Base-by-base conservation (phyloP, 75 land plant species). In the Pinus tabuliformis region DNA sequence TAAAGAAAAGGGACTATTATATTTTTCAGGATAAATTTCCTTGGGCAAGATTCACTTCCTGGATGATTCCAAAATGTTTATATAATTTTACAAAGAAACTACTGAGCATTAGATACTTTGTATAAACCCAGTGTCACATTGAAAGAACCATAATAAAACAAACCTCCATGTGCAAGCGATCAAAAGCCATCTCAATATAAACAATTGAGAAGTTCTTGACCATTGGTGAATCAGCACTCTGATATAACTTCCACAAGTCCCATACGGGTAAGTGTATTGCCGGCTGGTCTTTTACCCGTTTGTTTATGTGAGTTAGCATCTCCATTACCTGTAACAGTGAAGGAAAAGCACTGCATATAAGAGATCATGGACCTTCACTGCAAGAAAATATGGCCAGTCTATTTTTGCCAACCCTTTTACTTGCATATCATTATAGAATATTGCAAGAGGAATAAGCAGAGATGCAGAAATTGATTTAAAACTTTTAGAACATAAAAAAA, bases 161-260 rank as follows among this genome's bases (percentile, higher is more conserved):
- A 15, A 92, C 99, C 89, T 94, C 91, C 26, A 61, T 2, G 72
- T 61, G 75, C 22, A 83, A 74, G 33, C 98, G 95, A 11, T 95
- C 93, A 77, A 90, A 92, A 42, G 99, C 91, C 99, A 97, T 97
- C 81, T 97, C 99, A 75, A 97, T 91, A 73, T 97, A 97, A 5
- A 97, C 84, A 37, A 95, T 80, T 62, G 95, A 87, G 56, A 97
- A 97, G 77, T 95, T 97, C 76, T 77, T 90, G 58, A 95, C 98
- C 85, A 95, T 89, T 8, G 86, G 77, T 6, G 87, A 73, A 79
- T 76, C 82, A 30, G 77, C 78, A 56, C 84, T 83, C 37, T 57
- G 42, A 81, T 95, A 97, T 57, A 89, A 72, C 30, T 81, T 86
- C 85, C 95, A 90, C 39, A 97, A 83, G 15, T 97, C 99, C 16